Evolutionary conservation across 345 rosid species (phyloP), one percentile per base, ranked within the genome.

Genomic region (Boechera retrofracta): DNA sequence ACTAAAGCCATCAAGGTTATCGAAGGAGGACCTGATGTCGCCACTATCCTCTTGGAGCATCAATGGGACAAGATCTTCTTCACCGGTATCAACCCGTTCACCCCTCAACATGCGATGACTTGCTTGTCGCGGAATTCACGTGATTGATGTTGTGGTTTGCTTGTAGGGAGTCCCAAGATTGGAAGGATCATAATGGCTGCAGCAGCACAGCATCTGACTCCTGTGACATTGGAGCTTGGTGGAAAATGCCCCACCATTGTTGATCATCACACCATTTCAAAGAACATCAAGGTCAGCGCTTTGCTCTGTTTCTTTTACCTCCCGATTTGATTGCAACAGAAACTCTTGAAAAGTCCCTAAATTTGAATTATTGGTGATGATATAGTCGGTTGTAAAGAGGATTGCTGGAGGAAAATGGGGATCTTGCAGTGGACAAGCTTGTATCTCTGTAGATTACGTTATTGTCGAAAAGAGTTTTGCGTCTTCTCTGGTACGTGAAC

Each of bases 31-130:
- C 59, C 75, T 28, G 92, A 90, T 28, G 85, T 87, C 0, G 82
- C 84, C 0, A 75, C 85, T n/a, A 80, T 54, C 29, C 85, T 94
- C 42, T 90, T 91, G 36, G 59, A 84, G 63, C 88, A 87, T 35
- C 86, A 88, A 68, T 91, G 97, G 97, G 93, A 94, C 85, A 91
- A 94, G 85, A 91, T 94, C 52, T 94, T 94, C 86, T 89, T 89
- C 85, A 91, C 97, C 0, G 98, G 98, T 76, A 21, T 7, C 16
- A 70, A 3, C 45, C 52, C 29, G 6, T 47, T 41, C 11, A 53
- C 10, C 18, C 16, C 10, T 68, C 26, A 47, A 16, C 18, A 21
- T n/a, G 49, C n/a, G 2, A 38, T 70, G 28, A 35, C 16, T 53
- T 2, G 26, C 16, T 7, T 60, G 36, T 71, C 41, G 33, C 31